These are phyloP conservation scores for Macadamia tetraphylla DNA, from an alignment of 164 flowering plant species.

Conservation along the genomic window DNA sequence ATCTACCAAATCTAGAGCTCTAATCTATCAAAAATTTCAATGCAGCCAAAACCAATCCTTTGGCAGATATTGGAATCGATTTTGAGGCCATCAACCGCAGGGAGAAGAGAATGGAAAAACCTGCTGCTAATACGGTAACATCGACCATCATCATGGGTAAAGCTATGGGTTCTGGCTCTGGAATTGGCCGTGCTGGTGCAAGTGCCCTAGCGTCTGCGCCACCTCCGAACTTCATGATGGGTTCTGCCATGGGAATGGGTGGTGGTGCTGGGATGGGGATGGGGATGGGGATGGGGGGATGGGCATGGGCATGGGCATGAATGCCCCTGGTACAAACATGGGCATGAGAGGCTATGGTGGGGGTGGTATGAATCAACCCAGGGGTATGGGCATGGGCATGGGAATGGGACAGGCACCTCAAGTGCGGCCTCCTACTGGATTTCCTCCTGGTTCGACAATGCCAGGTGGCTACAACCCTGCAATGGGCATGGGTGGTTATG, in stretches of 20 bases:
- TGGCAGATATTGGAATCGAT: slow-evolving; percentile 91
- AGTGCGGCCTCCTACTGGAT: slow-evolving; percentile 55
- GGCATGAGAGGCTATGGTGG: slow-evolving; percentile 30
- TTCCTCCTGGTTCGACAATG: slow-evolving; percentile 41
- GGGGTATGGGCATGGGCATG: slow-evolving; percentile 26
- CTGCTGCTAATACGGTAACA: slow-evolving; percentile 40
- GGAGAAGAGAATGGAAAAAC: slow-evolving; percentile 88
- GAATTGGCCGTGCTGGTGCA: slow-evolving; percentile 91
- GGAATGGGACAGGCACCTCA: slow-evolving; percentile 40
- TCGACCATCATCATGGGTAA: slow-evolving; percentile 86
- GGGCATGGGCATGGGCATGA: no score
- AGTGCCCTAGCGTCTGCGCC: slow-evolving; percentile 38
- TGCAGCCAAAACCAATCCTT: slow-evolving; percentile 94
- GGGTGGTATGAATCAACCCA: slow-evolving; percentile 11
- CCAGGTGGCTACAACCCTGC: slow-evolving; percentile 56
- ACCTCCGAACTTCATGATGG: slow-evolving; percentile 56
- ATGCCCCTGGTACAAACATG: slow-evolving; percentile 12
- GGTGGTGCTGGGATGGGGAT: slow-evolving; percentile 19
- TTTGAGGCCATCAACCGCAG: slow-evolving; percentile 86
- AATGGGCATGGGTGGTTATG: slow-evolving; percentile 68
- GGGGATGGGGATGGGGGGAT: slow-evolving; percentile 3
- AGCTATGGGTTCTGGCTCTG: slow-evolving; percentile 98
- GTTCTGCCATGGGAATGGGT: slow-evolving; percentile 15
- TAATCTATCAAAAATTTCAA: neutral
- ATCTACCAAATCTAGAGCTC: neutral